phyloP scores from a whole-genome alignment of 108 stramenopile species.

The Bacterosira constricta region DNA sequence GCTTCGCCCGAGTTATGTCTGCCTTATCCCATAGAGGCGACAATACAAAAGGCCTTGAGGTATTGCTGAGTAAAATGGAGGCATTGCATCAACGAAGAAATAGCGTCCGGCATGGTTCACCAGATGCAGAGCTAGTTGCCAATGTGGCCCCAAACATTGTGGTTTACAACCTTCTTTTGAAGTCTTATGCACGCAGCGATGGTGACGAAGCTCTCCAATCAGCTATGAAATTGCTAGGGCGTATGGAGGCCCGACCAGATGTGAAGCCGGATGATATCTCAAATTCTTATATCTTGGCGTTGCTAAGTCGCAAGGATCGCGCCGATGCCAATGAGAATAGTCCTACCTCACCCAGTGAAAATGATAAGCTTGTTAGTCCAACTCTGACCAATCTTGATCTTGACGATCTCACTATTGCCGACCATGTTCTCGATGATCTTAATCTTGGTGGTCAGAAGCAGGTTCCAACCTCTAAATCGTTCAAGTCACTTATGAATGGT shows the following conservation, averaged over 20 bases:
- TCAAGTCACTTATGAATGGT: conserved; percentile 43
- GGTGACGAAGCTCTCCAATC: conserved; percentile 18
- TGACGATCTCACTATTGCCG: conserved; percentile 1
- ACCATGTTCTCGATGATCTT: conserved; percentile 17
- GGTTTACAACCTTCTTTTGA: conserved; percentile 33
- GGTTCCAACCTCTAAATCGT: conserved; percentile 17
- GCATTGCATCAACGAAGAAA: conserved; percentile 23
- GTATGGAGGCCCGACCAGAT: conserved; percentile 28
- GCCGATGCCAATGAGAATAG: neutral
- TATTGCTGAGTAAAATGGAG: conserved; percentile 40
- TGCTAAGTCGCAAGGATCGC: conserved; percentile 5
- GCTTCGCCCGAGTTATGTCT: conserved; percentile 37
- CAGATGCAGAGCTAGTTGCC: conserved; percentile 24
- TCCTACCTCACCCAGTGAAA: neutral
- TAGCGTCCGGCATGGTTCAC: neutral
- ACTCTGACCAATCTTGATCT: neutral
- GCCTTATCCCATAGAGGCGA: conserved; percentile 31
- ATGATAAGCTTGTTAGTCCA: neutral
- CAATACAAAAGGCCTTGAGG: conserved; percentile 16
- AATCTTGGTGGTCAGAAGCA: conserved; percentile 28
- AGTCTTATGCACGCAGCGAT: conserved; percentile 24
- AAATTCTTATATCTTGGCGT: conserved; percentile 17
- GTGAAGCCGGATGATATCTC: conserved; percentile 27
- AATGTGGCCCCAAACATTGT: conserved; percentile 41
- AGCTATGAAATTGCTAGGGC: conserved; percentile 23